A percentile compares a stretch with the other conserved stretches of the same genome.
phyloP scores from a whole-genome alignment of 306 rosid genomes.

The Neltuma alba region DNA sequence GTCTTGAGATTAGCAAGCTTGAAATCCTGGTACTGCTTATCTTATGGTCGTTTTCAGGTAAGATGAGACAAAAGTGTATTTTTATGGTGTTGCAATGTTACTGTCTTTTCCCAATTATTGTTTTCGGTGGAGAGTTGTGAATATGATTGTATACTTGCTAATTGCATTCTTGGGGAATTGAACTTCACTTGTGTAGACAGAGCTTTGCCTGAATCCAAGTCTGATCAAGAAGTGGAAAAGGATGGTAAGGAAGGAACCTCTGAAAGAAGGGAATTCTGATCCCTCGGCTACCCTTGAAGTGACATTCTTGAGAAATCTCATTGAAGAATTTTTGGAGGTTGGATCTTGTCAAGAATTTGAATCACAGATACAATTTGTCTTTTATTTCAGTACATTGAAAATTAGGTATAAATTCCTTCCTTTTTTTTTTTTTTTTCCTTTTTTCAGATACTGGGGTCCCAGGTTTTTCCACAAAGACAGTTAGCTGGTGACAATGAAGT shows the following conservation, averaged over 20 bases:
- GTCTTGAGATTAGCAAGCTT: conserved; percentile 83
- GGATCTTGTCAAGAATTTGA: conserved; percentile 31
- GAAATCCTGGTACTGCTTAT: conserved; percentile 92
- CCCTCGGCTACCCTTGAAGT: conserved; percentile 73
- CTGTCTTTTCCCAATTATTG: conserved; percentile 17
- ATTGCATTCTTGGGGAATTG: conserved; percentile 26
- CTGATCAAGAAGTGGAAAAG: conserved; percentile 96
- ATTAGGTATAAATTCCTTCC: not conserved
- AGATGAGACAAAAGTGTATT: conserved; percentile 3
- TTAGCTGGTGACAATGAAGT: conserved; percentile 45
- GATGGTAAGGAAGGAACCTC: conserved; percentile 77
- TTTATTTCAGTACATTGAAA: conserved; percentile 11
- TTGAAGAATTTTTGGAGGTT: conserved; percentile 94
- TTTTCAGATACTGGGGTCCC: conserved; percentile 74
- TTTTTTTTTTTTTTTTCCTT: conserved; percentile 24
- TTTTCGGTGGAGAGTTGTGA: conserved; percentile 22
- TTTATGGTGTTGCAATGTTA: conserved; percentile 15
- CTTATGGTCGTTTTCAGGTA: conserved; percentile 98
- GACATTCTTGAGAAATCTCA: conserved; percentile 75
- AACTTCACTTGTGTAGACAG: conserved; percentile 64
- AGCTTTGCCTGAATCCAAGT: conserved; percentile 82
- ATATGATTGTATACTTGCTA: conserved; percentile 24
- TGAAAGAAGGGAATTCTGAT: conserved; percentile 62
- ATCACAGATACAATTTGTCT: not conserved
- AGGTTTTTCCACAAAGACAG: conserved; percentile 56